Evolutionary conservation across 768 basidiomycete species (phyloP).

Genomic region (Neoboletus subvelutipes): DNA sequence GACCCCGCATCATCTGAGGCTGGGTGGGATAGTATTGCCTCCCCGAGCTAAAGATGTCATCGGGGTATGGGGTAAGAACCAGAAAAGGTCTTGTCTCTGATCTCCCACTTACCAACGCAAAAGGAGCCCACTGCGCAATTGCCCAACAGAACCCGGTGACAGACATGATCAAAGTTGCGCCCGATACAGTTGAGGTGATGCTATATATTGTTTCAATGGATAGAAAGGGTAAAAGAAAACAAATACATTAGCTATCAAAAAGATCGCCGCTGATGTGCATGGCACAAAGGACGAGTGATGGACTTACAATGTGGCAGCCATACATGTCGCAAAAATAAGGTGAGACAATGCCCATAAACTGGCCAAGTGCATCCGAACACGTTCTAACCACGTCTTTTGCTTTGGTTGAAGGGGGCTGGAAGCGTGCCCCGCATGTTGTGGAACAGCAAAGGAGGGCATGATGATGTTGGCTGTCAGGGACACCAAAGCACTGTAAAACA

Average conservation of each 20-base stretch:
- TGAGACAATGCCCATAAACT: constrained; percentile 81
- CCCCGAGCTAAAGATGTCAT: constrained; percentile 58
- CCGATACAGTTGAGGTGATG: constrained; percentile 64
- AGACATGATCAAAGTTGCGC: constrained; percentile 74
- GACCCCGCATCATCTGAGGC: constrained; percentile 34
- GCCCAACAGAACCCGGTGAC: constrained; percentile 92
- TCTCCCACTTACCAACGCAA: constrained; percentile 64
- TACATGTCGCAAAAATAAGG: constrained; percentile 68
- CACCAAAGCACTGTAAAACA: constrained; percentile 75
- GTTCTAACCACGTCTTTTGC: constrained; percentile 35
- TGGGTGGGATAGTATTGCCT: constrained; percentile 78
- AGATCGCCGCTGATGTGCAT: constrained; percentile 14
- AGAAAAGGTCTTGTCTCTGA: not conserved
- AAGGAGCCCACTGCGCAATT: constrained; percentile 90
- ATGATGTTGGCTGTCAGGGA: constrained; percentile 66
- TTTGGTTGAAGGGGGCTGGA: constrained; percentile 20
- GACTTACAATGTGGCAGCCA: constrained; percentile 83
- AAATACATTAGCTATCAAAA: constrained; percentile 11
- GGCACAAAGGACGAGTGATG: constrained; percentile 4
- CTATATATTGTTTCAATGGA: constrained; percentile 39
- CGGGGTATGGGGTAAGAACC: constrained; percentile 21
- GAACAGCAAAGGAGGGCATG: constrained; percentile 61
- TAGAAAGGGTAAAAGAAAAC: constrained; percentile 3
- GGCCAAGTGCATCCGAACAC: constrained; percentile 58
- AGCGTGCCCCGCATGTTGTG: constrained; percentile 15